Evolutionary conservation across 352 stramenopile species (phyloP), one percentile per base, ranked within the genome.

Genomic region (Phytophthora rubi): DNA sequence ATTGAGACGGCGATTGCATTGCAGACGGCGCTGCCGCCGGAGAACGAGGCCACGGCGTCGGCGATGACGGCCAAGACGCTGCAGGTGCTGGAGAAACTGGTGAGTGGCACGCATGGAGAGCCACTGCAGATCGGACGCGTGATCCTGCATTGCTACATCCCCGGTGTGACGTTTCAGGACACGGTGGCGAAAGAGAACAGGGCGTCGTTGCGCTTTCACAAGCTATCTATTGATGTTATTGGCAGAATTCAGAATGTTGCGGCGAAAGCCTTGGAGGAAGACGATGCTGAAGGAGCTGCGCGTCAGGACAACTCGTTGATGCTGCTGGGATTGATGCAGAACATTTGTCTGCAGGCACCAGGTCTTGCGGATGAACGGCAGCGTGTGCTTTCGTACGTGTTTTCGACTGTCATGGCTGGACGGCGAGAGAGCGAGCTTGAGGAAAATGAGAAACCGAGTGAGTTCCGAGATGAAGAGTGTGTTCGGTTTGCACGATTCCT

Each of bases 271-370:
- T 70, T 60, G 13, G 70, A 82, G 53, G 73, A 70, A 10, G 62
- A 76, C 6, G 70, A 77, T 1, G 73, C 75, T 0, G 79, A 87
- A 39, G 69, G 64, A 4, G 73, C 59, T 10, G 73, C 73, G 32
- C 70, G 69, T 1, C 61, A 60, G 16, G 68, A 83, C 15, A 70
- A 80, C 32, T 91, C 81, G 9, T 67, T 86, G 30, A 65, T 91
- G 30, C 51, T 81, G 13, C 59, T 93, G 9, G 83, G 81, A 8
- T 57, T 94, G 30, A 64, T 91, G 9, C 89, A 96, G 55, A 91
- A 96, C 33, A 73, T 96, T 42, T 96, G 87, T 54, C 35, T 96
- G 8, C 77, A 85, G 15, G 85, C 86, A 9, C 89, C 89, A 13
- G 89, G 92, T 37, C 76, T 86, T 5, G 78, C 83, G 0, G 83